Base-by-base conservation (phyloP, 192 early-diverging fungal genomes). In the Backusella liffmaniae region DNA sequence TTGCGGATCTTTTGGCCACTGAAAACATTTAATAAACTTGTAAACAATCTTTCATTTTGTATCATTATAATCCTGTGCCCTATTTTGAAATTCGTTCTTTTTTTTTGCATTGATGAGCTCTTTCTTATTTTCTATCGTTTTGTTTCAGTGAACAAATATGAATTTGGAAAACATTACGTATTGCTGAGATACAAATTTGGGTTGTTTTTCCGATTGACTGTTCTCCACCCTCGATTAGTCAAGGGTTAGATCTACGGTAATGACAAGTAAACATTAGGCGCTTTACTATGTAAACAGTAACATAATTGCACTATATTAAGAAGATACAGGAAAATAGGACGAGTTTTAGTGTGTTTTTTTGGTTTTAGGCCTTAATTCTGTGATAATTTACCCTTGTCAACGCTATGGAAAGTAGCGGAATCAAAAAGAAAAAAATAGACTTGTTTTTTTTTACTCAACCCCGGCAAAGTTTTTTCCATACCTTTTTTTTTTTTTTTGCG, bases 1-100 rank as follows among this genome's bases (percentile, higher is more conserved):
- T 67, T 74, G 73, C 73, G 18, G 73, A 74, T 67, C 51, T 74
- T 29, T 44, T 67, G 32, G 37, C 56, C 46, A 15, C 6, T 29
- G 8, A 46, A 32, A 46, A 44, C 15, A 72, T 30, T 42, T 6
- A 39, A 49, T 42, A 72, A 72, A 49, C 5, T 8, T 42, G 23
- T 15, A 18, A 36, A 26, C 5, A 18, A 5, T 41, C 23, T 13
- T 70, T 26, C 1, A 70, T 42, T 26, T 70, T 49, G 34, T 13
- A 67, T 13, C 32, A 67, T 34, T 44, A 16, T 44, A 21, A 6
- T 59, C 9, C 23, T 26, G 8, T 59, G n/a, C 26, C 9, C 12
- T 62, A 13, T 62, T 62, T 62, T 62, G 26, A 5, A 6, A 21
- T 3, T 56, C 53, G 8, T 7, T n/a, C n/a, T 56, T 29, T 59